Conservation (phyloP, 2,329 filamentous ascomycete genomes). For the Aspergillus ochraceoroseus region DNA sequence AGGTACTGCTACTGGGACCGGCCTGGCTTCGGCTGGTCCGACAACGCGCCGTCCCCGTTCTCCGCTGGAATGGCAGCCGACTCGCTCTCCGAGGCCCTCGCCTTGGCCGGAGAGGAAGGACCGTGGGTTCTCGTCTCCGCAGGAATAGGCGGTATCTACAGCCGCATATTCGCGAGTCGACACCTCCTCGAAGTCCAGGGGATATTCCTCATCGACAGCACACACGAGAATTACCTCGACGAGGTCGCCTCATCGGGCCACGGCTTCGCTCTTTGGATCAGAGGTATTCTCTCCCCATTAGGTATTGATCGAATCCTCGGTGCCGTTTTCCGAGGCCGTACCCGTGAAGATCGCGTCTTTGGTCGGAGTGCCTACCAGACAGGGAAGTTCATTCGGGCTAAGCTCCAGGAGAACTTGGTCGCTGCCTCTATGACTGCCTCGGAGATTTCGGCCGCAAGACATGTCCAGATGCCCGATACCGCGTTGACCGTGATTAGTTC, state of each 20-base stretch:
- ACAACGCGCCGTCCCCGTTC: slow-evolving; percentile 89
- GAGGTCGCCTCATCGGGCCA: slow-evolving; percentile 61
- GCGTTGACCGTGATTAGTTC: slow-evolving; percentile 79
- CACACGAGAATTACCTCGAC: slow-evolving; percentile 78
- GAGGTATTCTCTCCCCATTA: slow-evolving; percentile 78
- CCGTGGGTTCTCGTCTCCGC: slow-evolving; percentile 86
- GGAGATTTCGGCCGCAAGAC: slow-evolving; percentile 71
- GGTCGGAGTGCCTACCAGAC: slow-evolving; percentile 72
- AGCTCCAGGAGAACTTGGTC: slow-evolving; percentile 87
- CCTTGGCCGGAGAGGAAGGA: slow-evolving; percentile 71
- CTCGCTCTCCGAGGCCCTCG: slow-evolving; percentile 78
- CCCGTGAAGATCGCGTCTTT: slow-evolving; percentile 76
- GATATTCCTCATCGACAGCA: slow-evolving; percentile 76
- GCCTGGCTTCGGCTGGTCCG: slow-evolving; percentile 80
- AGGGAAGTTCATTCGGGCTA: slow-evolving; percentile 81
- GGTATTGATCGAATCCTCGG: slow-evolving; percentile 75
- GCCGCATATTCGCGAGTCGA: slow-evolving; percentile 82
- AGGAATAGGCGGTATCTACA: slow-evolving; percentile 82
- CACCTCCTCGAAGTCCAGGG: slow-evolving; percentile 71
- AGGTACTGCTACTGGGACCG: slow-evolving; percentile 96
- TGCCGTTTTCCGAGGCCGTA: slow-evolving; percentile 75
- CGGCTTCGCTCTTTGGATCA: slow-evolving; percentile 81
- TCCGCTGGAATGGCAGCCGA: slow-evolving; percentile 91
- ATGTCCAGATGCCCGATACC: slow-evolving; percentile 71
- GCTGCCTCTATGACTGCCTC: slow-evolving; percentile 77